A percentile compares a stretch with the other conserved stretches of the same genome.
Evolutionary conservation across 2,329 filamentous ascomycete genomes (phyloP).

Genomic region (Penicillium digitatum): DNA sequence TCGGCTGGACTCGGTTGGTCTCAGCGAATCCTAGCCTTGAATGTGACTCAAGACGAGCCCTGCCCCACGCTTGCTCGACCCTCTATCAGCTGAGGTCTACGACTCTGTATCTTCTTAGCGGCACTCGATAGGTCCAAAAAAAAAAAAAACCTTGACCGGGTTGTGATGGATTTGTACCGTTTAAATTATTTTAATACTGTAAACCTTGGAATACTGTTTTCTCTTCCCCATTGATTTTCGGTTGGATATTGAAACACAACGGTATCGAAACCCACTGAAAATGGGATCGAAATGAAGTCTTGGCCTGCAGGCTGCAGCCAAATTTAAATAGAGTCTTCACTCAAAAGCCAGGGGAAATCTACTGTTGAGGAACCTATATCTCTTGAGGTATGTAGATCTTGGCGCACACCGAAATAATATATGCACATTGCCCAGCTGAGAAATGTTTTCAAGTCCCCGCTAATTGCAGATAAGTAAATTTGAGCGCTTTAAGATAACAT

Average conservation of each 20-base stretch:
- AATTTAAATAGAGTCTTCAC: constrained; percentile 9
- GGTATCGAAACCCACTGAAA: neutral
- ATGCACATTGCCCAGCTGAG: constrained; percentile 8
- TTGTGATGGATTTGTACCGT: constrained; percentile 5
- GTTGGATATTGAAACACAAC: neutral
- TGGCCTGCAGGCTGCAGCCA: constrained; percentile 4
- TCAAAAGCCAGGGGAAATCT: neutral
- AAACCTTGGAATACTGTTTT: neutral
- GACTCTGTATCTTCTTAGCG: constrained; percentile 10
- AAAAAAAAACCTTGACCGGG: no score
- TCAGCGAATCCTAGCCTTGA: constrained; percentile 33
- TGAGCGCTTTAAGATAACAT: constrained; percentile 3
- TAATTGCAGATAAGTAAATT: neutral
- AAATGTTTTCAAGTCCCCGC: neutral
- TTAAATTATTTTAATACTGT: neutral
- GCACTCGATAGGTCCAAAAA: constrained; percentile 19
- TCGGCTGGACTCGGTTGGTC: constrained; percentile 26
- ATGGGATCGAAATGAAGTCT: constrained; percentile 2
- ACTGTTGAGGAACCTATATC: neutral
- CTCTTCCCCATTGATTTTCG: neutral
- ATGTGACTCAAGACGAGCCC: constrained; percentile 28
- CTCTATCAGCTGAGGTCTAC: constrained; percentile 34
- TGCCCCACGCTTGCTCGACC: constrained; percentile 33
- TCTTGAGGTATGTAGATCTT: constrained; percentile 1
- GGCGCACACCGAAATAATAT: constrained; percentile 3